phyloP scores from a whole-genome alignment of 768 basidiomycete species.

The Russula griseocarnosa region DNA sequence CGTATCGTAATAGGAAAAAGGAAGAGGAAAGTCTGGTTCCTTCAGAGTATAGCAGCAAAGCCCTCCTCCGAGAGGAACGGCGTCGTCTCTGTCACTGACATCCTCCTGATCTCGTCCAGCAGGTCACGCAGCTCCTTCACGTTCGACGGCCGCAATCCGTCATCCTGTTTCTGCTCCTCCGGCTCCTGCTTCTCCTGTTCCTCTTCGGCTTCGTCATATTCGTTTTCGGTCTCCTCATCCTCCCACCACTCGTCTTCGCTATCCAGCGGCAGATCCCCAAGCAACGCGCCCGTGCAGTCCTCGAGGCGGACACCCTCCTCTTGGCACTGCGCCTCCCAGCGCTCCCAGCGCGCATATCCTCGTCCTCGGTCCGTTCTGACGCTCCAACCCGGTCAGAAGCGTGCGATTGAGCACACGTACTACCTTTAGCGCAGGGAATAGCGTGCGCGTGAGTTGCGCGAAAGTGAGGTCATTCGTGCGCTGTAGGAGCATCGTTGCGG shows the following conservation, averaged over 20 bases:
- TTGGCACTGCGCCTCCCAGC: slow-evolving; percentile 59
- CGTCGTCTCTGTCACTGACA: slow-evolving; percentile 16
- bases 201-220: slow-evolving; percentile 36
- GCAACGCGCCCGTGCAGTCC: slow-evolving; percentile 65
- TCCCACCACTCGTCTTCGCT: slow-evolving; percentile 34
- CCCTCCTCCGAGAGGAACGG: slow-evolving; percentile 16
- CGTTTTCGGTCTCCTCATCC: slow-evolving; percentile 31
- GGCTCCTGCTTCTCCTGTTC: slow-evolving; percentile 3
- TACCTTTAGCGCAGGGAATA: slow-evolving; percentile 59
- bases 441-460: slow-evolving; percentile 45
- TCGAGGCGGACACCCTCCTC: slow-evolving; percentile 55
- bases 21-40: too few relatives aligned
- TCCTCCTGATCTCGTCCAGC: slow-evolving; percentile 27
- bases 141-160: slow-evolving; percentile 28
- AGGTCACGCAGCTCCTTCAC: slow-evolving; percentile 27
- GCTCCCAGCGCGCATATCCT: slow-evolving; percentile 54
- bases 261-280: slow-evolving; percentile 46
- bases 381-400: slow-evolving; percentile 56
- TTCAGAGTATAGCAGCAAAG: slow-evolving; percentile 17
- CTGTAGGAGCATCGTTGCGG: slow-evolving; percentile 41
- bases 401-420: slow-evolving; percentile 56
- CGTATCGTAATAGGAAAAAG: not conserved
- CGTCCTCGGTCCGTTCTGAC: slow-evolving; percentile 45
- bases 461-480: slow-evolving; percentile 67
- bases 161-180: slow-evolving; percentile 8